phyloP scores from a whole-genome alignment of 768 basidiomycete genomes.

The Mycena chlorophos region DNA sequence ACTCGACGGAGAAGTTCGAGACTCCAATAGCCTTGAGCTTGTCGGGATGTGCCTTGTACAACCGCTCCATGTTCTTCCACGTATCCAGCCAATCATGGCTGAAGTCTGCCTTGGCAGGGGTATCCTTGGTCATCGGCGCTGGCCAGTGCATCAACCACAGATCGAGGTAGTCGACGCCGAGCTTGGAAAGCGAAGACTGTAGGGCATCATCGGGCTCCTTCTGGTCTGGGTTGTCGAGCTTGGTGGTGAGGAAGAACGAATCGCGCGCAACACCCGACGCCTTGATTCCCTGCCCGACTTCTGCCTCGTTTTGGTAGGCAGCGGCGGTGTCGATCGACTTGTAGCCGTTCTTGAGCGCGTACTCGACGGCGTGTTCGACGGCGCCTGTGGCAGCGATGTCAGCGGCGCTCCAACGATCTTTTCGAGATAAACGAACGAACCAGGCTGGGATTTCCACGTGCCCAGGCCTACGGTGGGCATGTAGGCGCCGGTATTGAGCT shows the following conservation, averaged over 20 bases:
- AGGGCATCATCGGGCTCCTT: conserved; percentile 59
- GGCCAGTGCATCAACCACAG: conserved; percentile 89
- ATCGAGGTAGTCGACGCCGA: conserved; percentile 78
- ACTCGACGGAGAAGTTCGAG: conserved; percentile 70
- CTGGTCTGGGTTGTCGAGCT: conserved; percentile 67
- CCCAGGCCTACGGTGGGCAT: conserved; percentile 79
- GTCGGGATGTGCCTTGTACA: conserved; percentile 61
- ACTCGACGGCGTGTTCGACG: conserved; percentile 73
- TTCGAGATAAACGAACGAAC: too few relatives aligned
- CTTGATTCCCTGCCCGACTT: conserved; percentile 81
- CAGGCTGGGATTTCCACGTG: conserved; percentile 24
- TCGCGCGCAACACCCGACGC: conserved; percentile 69
- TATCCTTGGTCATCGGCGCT: conserved; percentile 62
- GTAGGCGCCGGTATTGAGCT: conserved; percentile 73
- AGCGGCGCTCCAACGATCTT: conserved; percentile 1
- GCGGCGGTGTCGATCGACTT: conserved; percentile 70
- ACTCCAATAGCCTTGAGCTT: conserved; percentile 83
- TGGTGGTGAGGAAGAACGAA: conserved; percentile 80
- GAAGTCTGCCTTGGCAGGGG: conserved; percentile 20
- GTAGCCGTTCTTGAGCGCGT: conserved; percentile 75
- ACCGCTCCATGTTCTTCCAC: conserved; percentile 75
- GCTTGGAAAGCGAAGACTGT: conserved; percentile 61
- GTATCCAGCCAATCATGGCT: conserved; percentile 65
- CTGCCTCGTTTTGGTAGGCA: conserved; percentile 71
- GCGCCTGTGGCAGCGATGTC: conserved; percentile 83